A percentile compares a stretch with the other conserved stretches of the same genome.
These are phyloP conservation scores for Amborella trichopoda DNA, from an alignment of 164 flowering plant genomes.

Conservation along the genomic window DNA sequence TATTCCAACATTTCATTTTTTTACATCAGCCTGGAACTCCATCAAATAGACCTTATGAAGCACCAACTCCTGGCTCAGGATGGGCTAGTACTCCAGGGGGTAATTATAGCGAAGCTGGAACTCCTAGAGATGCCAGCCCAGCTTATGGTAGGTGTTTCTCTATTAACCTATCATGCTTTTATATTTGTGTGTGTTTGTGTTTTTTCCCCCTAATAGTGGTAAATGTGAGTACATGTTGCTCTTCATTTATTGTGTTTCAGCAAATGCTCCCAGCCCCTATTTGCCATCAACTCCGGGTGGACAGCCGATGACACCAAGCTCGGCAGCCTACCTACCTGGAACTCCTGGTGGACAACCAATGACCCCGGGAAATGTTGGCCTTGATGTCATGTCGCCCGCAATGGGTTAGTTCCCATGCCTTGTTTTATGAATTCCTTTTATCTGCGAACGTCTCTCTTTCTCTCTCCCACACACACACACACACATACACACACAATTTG, in stretches of 20 bases:
- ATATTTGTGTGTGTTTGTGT: too few species aligned
- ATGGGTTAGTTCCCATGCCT: constrained; percentile 51
- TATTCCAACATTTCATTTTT: background rate
- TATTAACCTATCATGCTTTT: too few species aligned
- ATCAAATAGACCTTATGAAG: constrained; percentile 79
- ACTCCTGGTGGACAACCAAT: constrained; percentile 99
- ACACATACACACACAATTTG: too few species aligned
- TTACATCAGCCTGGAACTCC: constrained; percentile 86
- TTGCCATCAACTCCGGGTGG: constrained; percentile 97
- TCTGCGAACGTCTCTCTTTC: too few species aligned
- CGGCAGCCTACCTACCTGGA: constrained; percentile 80
- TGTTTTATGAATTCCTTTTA: too few species aligned
- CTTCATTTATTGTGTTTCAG: constrained; percentile 27
- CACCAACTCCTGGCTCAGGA: constrained; percentile 97
- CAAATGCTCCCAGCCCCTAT: constrained; percentile 96
- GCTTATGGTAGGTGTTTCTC: constrained; percentile 49
- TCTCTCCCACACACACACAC: too few species aligned
- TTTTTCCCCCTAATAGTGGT: too few species aligned
- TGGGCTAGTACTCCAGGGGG: constrained; percentile 88
- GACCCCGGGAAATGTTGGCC: constrained; percentile 96
- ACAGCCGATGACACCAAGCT: constrained; percentile 93
- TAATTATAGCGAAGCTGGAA: constrained; percentile 84
- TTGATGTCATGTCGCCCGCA: constrained; percentile 90
- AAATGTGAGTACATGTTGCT: too few species aligned
- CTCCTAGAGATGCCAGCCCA: constrained; percentile 75